Percentiles rank a stretch among this genome's conserved stretches.
Evolutionary conservation across 2,329 filamentous ascomycete genomes (phyloP).

Genomic region (Neofusicoccum laricinum): DNA sequence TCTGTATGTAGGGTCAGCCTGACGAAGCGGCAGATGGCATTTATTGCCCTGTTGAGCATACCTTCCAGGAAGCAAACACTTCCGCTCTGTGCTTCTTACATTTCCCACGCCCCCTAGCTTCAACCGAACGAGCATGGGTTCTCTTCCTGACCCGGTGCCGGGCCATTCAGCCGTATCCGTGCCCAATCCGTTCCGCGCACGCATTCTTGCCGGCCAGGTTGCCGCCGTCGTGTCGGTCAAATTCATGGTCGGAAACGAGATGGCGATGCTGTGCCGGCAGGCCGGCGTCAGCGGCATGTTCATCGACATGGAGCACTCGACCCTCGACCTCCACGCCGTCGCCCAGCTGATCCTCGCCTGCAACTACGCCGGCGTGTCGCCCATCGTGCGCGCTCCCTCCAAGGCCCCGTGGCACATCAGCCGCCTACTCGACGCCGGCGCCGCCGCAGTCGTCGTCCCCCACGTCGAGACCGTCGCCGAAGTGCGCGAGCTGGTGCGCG

Average conservation of each 20-base stretch:
- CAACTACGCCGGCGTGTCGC: slow-evolving; percentile 39
- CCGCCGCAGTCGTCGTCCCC: slow-evolving; percentile 41
- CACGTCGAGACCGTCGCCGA: slow-evolving; percentile 40
- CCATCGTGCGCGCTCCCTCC: slow-evolving; percentile 42
- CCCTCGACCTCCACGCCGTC: slow-evolving; percentile 36
- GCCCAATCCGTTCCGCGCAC: not conserved
- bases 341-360: slow-evolving; percentile 40
- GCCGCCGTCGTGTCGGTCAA: not conserved
- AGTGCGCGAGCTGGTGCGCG: slow-evolving; percentile 34
- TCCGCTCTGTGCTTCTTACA: too few species aligned
- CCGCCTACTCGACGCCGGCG: slow-evolving; percentile 41
- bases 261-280: not conserved
- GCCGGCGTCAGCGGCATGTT: slow-evolving; percentile 43
- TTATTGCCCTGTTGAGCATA: too few species aligned
- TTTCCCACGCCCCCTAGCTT: too few species aligned
- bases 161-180: not conserved
- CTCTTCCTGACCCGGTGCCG: not conserved
- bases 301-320: slow-evolving; percentile 47
- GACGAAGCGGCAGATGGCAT: too few species aligned
- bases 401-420: slow-evolving; percentile 40
- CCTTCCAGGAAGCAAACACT: too few species aligned
- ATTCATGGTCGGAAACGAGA: not conserved
- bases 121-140: too few species aligned
- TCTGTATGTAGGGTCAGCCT: too few species aligned
- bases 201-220: not conserved